phyloP scores from a whole-genome alignment of 768 basidiomycete genomes.

The Jaapia argillacea region DNA sequence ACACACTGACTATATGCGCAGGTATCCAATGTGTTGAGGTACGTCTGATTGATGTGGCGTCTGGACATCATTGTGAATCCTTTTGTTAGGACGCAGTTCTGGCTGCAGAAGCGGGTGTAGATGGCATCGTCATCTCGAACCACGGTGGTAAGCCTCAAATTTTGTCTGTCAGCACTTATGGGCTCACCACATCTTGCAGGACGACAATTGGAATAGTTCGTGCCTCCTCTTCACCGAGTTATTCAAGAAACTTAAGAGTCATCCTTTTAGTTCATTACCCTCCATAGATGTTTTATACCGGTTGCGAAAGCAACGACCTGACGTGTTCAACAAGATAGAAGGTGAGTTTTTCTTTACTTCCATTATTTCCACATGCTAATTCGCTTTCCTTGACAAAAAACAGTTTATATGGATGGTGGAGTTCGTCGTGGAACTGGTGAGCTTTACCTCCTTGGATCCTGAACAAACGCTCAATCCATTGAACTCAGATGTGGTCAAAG shows the following conservation, averaged over 20 bases:
- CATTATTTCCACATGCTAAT: not conserved
- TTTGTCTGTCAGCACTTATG: not conserved
- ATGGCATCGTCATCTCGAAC: conserved; percentile 85
- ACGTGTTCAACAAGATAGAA: conserved; percentile 65
- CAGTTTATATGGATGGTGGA: conserved; percentile 87
- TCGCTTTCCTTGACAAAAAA: conserved; percentile 2
- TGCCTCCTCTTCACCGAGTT: conserved; percentile 2
- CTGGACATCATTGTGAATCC: not conserved
- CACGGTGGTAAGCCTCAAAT: conserved; percentile 59
- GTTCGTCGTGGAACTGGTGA: conserved; percentile 68
- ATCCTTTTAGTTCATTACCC: conserved; percentile 49
- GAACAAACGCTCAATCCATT: not conserved
- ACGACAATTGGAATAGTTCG: conserved; percentile 75
- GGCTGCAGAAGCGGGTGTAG: conserved; percentile 73
- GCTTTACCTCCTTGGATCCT: conserved; percentile 5
- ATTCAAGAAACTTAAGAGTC: not conserved
- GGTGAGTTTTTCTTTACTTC: conserved; percentile 23
- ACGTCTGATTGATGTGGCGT: conserved; percentile 9
- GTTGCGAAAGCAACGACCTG: conserved; percentile 62
- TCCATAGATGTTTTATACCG: conserved; percentile 71
- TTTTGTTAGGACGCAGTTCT: conserved; percentile 67
- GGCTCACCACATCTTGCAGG: conserved; percentile 27
- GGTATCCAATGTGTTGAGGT: conserved; percentile 73
- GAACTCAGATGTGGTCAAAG: conserved; percentile 69
- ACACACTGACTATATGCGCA: conserved; percentile 17